Base-by-base conservation (phyloP, 148 eudicot species). In the Limonium bicolor region DNA sequence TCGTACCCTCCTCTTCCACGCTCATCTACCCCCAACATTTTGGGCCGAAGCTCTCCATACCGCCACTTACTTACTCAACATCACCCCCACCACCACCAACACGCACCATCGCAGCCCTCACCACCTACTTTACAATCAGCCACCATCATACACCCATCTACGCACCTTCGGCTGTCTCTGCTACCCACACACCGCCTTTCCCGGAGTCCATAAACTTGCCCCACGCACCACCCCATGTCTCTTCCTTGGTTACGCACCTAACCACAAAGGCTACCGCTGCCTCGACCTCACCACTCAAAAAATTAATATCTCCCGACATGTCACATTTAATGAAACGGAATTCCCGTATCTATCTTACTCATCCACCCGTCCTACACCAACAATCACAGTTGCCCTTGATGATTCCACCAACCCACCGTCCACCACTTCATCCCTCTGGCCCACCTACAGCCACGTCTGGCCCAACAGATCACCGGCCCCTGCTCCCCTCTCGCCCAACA, bases 251-350 rank as follows among this genome's bases (percentile, higher is more conserved):
- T 41, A 41, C 24, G 27, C 46, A 0, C 9, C 0, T 0, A 20
- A 41, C n/a, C 46, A 41, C 28, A 26, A 7, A 2, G 46, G 46
- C 1, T 41, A 41, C n/a, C 27, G 29, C 11, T 41, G 46, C 28
- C 25, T 41, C 3, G 13, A 41, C 4, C 25, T 41, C 28, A 0
- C 3, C 2, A 41, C 46, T 6, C 3, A 21, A 8, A 41, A 41
- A 11, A 3, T 41, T 2, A 41, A 20, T 3, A 41, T 41, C 1
- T 41, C 46, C 1, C 46, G 46, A 20, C 28, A 36, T 41, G 46
- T 23, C 2, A 41, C 5, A 8, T 18, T 41, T 23, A 1, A 20
- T 11, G 28, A 41, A 20, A 3, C 20, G 0, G 13, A 0, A 10
- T 41, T 41, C 2, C 46, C 36, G 11, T 32, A 10, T 15, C 5